Evolutionary conservation across 345 rosid genomes (phyloP), one percentile per base, ranked within the genome.

Genomic region (Xanthoceras sorbifolium): DNA sequence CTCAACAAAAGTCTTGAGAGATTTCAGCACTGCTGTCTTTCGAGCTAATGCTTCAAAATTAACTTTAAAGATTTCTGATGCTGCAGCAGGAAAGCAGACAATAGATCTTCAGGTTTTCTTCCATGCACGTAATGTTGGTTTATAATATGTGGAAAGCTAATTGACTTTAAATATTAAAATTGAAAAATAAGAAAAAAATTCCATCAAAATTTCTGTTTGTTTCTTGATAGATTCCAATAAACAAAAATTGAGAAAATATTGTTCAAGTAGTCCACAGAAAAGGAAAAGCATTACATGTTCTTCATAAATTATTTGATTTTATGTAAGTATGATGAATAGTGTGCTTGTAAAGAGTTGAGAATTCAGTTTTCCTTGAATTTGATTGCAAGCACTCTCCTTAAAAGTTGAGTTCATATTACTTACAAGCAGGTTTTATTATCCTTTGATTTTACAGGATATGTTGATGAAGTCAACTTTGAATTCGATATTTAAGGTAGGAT

Each of bases 401-500:
- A 50, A 36, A 6, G 7, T 62, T 28, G 22, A 3, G 7, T 46
- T 64, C 29, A 50, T 57, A 28, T 26, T n/a, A 23, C 12, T 32
- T 9, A 10, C 38, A 42, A 62, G 60, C 4, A 15, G 4, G 38
- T 62, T 50, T 42, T n/a, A 54, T 48, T 38, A n/a, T 36, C 42
- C 32, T 48, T 72, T 15, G 7, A 50, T 44, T 25, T 65, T 55
- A 52, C 78, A 86, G 89, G 87, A 84, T 64, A 42, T 84, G 78
- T 55, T 86, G 78, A 80, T 78, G 87, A 82, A 75, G 50, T 77
- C 78, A 18, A 82, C 86, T 68, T 68, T 86, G 29, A 86, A 86
- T 67, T 80, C 82, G 3, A 84, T 82, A 69, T 86, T 84, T 42
- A 80, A 86, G 75, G 84, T 80, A 38, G 89, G 87, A 44, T 86